Evolutionary conservation across 768 basidiomycete species (phyloP).

Genomic region (Phylloporus sp.): DNA sequence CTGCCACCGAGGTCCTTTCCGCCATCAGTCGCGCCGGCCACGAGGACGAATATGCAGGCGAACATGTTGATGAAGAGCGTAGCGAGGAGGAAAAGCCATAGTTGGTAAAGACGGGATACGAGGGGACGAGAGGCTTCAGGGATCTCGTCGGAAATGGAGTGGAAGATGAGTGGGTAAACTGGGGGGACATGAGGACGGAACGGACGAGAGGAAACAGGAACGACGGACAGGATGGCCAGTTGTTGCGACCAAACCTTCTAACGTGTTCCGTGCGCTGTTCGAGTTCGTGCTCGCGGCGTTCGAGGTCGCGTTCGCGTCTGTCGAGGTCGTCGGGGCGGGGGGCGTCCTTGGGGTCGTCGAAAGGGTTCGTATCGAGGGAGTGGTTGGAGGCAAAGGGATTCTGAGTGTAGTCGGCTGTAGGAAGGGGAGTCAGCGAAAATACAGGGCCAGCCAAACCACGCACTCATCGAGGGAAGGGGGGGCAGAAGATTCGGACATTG

Average conservation of each 20-base stretch:
- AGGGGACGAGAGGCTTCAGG: slow-evolving; percentile 73
- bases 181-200: slow-evolving; percentile 22
- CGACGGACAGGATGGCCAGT: slow-evolving; percentile 88
- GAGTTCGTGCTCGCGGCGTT: slow-evolving; percentile 72
- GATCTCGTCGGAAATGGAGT: slow-evolving; percentile 88
- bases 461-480: slow-evolving; percentile 20
- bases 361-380: slow-evolving; percentile 84
- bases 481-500: slow-evolving; percentile 7
- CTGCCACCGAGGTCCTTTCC: slow-evolving; percentile 77
- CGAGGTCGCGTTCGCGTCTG: slow-evolving; percentile 76
- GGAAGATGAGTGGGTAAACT: slow-evolving; percentile 95
- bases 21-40: slow-evolving; percentile 69
- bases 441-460: not conserved
- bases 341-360: slow-evolving; percentile 69
- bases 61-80: slow-evolving; percentile 88
- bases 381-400: slow-evolving; percentile 85
- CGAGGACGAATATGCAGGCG: slow-evolving; percentile 80
- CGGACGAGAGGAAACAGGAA: slow-evolving; percentile 3
- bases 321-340: slow-evolving; percentile 60
- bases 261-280: slow-evolving; percentile 63
- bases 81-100: slow-evolving; percentile 86
- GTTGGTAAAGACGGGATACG: slow-evolving; percentile 81
- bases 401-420: slow-evolving; percentile 39
- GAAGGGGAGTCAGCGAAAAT: slow-evolving; percentile 1
- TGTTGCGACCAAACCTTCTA: slow-evolving; percentile 74